These are phyloP conservation scores for Penicillium frequentans DNA, from an alignment of 2,329 filamentous ascomycete genomes.

Conservation along the genomic window DNA sequence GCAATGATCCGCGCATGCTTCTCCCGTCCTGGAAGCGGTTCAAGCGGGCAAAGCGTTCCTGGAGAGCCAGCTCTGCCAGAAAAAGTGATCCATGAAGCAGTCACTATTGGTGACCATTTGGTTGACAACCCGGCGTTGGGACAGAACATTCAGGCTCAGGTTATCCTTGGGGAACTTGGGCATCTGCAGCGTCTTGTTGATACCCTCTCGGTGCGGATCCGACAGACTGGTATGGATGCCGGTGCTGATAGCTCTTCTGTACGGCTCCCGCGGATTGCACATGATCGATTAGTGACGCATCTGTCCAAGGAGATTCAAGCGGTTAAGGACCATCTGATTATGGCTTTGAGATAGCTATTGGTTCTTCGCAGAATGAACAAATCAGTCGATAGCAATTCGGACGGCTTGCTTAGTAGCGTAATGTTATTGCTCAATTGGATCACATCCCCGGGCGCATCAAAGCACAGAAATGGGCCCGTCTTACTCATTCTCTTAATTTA, in stretches of 20 bases:
- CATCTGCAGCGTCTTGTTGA: slow-evolving; percentile 8
- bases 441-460: too few species aligned
- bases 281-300: not conserved
- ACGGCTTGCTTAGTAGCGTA: too few species aligned
- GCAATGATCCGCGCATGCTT: slow-evolving; percentile 7
- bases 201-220: slow-evolving; percentile 5
- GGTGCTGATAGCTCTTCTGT: not conserved
- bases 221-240: not conserved
- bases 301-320: not conserved
- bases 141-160: slow-evolving; percentile 4
- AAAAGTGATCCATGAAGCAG: slow-evolving; percentile 4
- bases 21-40: not conserved
- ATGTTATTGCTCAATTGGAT: too few species aligned
- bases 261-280: not conserved
- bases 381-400: too few species aligned
- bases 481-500: too few species aligned
- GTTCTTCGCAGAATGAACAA: too few species aligned
- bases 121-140: slow-evolving; percentile 3
- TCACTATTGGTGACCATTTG: slow-evolving; percentile 10
- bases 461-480: too few species aligned
- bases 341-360: not conserved
- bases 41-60: not conserved
- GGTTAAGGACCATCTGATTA: not conserved
- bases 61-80: not conserved
- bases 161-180: slow-evolving; percentile 1